phyloP scores from a whole-genome alignment of 148 eudicot genomes.

The Chenopodium suecicum region DNA sequence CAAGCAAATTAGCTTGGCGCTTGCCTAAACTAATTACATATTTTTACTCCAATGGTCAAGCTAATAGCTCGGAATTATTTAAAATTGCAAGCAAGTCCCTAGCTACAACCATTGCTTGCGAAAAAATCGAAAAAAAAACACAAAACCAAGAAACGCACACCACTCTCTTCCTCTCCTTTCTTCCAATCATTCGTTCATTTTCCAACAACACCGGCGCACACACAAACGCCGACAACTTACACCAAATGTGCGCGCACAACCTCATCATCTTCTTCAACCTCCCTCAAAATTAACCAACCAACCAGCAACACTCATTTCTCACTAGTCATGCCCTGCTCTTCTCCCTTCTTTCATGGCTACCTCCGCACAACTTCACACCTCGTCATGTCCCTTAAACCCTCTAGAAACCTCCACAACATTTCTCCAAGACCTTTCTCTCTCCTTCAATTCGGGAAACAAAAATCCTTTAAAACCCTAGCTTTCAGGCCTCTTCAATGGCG shows the following conservation, averaged over 20 bases:
- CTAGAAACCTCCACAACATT: slow-evolving; percentile 8
- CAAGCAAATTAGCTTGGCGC: too few species aligned
- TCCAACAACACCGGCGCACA: not conserved
- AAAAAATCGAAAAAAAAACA: too few species aligned
- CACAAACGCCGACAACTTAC: not conserved
- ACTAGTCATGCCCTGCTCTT: slow-evolving; percentile 37
- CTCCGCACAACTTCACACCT: slow-evolving; percentile 32
- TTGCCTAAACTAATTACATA: too few species aligned
- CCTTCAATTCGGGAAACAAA: slow-evolving; percentile 10
- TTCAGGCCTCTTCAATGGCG: slow-evolving; percentile 22
- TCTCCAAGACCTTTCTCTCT: slow-evolving; percentile 20
- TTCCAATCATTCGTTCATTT: not conserved
- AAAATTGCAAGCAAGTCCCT: too few species aligned
- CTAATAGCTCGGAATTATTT: too few species aligned
- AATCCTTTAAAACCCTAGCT: slow-evolving; percentile 12
- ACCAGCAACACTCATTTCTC: not conserved
- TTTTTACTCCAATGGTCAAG: too few species aligned
- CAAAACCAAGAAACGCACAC: not conserved
- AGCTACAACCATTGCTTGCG: too few species aligned
- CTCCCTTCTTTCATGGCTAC: slow-evolving; percentile 36
- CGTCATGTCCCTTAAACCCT: slow-evolving; percentile 34
- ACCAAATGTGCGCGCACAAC: not conserved
- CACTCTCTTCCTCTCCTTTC: not conserved
- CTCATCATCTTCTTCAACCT: not conserved
- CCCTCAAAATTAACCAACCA: not conserved